These are phyloP conservation scores for Musa beccarii DNA, from an alignment of 176 grass and related monocot species.

Conservation along the genomic window DNA sequence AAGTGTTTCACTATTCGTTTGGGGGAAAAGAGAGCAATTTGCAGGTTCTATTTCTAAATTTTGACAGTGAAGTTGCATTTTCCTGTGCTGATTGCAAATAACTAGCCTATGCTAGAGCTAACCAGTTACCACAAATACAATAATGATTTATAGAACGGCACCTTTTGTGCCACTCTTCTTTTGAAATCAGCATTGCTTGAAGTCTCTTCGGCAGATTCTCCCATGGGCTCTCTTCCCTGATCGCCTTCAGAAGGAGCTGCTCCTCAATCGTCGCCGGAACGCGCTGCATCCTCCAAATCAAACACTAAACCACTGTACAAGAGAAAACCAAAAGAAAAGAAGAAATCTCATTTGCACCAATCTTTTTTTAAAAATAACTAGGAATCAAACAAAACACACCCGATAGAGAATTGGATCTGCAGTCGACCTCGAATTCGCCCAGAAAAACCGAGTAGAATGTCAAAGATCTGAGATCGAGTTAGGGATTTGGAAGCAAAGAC, in stretches of 20 bases:
- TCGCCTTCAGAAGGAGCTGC: conserved; percentile 80
- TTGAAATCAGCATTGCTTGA: conserved; percentile 48
- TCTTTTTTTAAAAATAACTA: neutral
- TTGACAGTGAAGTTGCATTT: neutral
- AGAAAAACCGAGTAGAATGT: neutral
- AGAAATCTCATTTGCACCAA: neutral
- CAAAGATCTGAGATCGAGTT: neutral
- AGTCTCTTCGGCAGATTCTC: conserved; percentile 83
- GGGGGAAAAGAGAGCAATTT: no score
- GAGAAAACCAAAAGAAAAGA: neutral
- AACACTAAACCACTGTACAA: neutral
- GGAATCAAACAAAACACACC: neutral
- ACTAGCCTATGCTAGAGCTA: neutral
- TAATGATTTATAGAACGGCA: neutral
- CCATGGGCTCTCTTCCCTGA: conserved; percentile 78
- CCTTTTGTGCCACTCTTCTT: conserved; percentile 96
- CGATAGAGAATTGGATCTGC: no score
- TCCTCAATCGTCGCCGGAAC: conserved; percentile 68
- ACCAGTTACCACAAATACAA: neutral
- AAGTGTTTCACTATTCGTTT: no score
- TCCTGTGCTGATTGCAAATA: no score
- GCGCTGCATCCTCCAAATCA: conserved; percentile 14
- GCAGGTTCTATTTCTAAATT: no score
- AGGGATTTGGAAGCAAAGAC: neutral
- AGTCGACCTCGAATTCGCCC: neutral